Base-by-base conservation (phyloP, 805 yeast species). In the Tetrapisispora pingtungensis region DNA sequence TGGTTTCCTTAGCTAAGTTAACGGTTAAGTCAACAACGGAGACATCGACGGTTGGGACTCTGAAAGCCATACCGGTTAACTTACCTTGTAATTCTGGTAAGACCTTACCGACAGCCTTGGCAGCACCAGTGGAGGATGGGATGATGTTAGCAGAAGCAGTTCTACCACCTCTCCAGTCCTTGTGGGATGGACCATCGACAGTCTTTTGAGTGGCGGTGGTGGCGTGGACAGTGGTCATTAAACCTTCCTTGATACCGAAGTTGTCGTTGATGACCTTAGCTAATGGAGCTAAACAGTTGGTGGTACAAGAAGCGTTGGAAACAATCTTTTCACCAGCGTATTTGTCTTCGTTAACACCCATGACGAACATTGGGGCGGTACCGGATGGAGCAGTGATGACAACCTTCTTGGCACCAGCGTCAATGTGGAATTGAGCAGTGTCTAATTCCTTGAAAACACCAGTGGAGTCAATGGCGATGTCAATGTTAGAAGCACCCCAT, bases 101-200 rank as follows among this genome's bases (percentile, higher is more conserved):
- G 62, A 78, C 84, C 70, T 76, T 77, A 70, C 83, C 84, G 57
- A 79, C 84, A 56, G 83, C 83, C 74, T 79, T 79, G 52, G 84
- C 84, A 56, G 84, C 84, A 74, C 84, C 84, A 45, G 84, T 79
- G 54, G 84, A 77, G 46, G 84, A 78, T 68, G 84, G 84, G 60
- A 79, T 79, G 64, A 79, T 78, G 77, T 79, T 78, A 62, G 79
- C 83, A 50, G 82, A 76, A 61, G 84, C 84, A 58, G 84, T 77
- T 73, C 84, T 75, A 67, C 84, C 84, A 71, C 84, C 84, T 76
- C 84, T 77, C 84, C 84, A 78, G 72, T 78, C 84, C 71, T 79
- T 79, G 72, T 77, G 81, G 65, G 84, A 78, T 64, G 84, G 81
- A 71, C 84, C 84, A 64, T 79, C 84, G 57, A 79, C 84, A 51